Evolutionary conservation across 805 yeast species (phyloP).

Genomic region (Saccharomycopsis lassenensis): DNA sequence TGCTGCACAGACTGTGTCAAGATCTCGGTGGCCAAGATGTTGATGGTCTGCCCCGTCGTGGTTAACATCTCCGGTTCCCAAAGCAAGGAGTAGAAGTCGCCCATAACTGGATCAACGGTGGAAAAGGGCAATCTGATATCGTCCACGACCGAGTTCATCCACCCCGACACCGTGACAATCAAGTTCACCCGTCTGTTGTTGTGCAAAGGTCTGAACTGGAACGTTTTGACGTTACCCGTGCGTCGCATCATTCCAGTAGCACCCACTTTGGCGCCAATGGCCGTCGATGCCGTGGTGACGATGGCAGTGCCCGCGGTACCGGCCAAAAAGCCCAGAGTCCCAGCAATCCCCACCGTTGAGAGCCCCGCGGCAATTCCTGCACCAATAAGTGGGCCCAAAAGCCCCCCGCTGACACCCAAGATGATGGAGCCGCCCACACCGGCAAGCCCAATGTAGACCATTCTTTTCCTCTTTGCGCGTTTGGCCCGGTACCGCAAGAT

Average conservation of each 20-base stretch:
- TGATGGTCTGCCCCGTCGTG: conserved; percentile 93
- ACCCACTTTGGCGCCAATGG: conserved; percentile 87
- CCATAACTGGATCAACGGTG: conserved; percentile 96
- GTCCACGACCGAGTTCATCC: conserved; percentile 95
- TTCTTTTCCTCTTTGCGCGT: conserved; percentile 49
- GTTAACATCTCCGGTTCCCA: conserved; percentile 99
- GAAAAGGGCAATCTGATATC: conserved; percentile 94
- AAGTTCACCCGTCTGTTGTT: conserved; percentile 82
- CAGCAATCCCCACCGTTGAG: conserved; percentile 86
- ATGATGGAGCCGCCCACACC: conserved; percentile 94
- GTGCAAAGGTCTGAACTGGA: conserved; percentile 87
- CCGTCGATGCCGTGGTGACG: conserved; percentile 85
- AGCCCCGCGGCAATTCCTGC: conserved; percentile 98
- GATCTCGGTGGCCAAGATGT: conserved; percentile 87
- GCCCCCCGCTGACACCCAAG: conserved; percentile 89
- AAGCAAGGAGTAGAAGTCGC: conserved; percentile 79
- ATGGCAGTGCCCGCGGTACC: conserved; percentile 96
- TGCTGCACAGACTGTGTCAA: conserved; percentile 91
- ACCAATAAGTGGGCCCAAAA: conserved; percentile 83
- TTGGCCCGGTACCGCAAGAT: conserved; percentile 65
- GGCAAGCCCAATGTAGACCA: conserved; percentile 87
- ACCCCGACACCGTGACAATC: conserved; percentile 85
- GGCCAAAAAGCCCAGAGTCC: conserved; percentile 87
- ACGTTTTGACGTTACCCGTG: conserved; percentile 85
- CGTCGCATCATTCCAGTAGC: conserved; percentile 73